Conservation (phyloP, 148 eudicot species). For the Heliamphora exappendiculata region DNA sequence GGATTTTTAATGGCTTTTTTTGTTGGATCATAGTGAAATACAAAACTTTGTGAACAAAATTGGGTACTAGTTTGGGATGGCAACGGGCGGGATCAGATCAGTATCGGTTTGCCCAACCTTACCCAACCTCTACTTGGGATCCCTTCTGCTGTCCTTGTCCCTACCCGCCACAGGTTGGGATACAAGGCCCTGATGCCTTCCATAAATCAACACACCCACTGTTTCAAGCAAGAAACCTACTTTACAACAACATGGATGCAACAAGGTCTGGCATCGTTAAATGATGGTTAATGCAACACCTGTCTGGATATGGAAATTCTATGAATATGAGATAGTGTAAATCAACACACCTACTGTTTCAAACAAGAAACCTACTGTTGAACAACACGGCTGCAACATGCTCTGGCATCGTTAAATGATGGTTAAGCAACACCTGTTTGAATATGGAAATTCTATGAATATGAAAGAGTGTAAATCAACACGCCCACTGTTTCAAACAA, state of each 20-base stretch:
- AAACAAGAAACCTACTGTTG: too few relatives aligned
- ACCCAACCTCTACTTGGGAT: not conserved
- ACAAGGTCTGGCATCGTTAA: not conserved
- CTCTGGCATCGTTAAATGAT: not conserved
- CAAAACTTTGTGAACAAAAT: not conserved
- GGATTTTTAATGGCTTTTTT: too few relatives aligned
- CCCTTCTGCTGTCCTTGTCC: not conserved
- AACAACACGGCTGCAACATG: too few relatives aligned
- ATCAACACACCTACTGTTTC: not conserved
- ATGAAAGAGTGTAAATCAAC: too few relatives aligned
- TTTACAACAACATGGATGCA: too few relatives aligned
- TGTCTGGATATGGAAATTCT: not conserved
- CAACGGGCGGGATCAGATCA: not conserved
- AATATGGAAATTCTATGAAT: not conserved
- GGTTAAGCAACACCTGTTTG: not conserved
- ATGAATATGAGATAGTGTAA: too few relatives aligned
- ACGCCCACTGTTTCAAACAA: not conserved
- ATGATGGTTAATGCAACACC: not conserved
- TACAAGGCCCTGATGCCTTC: not conserved
- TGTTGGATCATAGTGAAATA: not conserved
- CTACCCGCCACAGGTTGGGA: not conserved
- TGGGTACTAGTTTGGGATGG: not conserved
- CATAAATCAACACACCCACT: not conserved
- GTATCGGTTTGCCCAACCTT: not conserved
- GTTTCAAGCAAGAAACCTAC: too few relatives aligned